Evolutionary conservation across 2,329 filamentous ascomycete species (phyloP).

Genomic region (Microcera coccophila): DNA sequence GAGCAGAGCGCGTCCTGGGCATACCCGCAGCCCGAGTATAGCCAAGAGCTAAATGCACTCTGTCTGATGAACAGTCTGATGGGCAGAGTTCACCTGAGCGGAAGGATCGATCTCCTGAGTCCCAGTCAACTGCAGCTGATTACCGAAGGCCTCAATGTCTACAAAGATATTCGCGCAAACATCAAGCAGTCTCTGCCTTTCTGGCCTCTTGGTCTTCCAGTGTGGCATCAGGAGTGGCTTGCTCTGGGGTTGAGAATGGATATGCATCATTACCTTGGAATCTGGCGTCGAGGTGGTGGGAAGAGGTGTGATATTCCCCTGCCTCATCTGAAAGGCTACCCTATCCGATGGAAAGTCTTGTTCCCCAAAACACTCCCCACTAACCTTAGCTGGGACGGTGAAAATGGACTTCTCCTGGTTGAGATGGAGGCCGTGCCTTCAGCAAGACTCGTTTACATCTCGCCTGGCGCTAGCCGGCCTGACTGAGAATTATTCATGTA

Average conservation of each 20-base stretch:
- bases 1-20: conserved; percentile 34
- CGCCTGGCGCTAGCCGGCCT: too few relatives aligned
- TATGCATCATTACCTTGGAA: conserved; percentile 10
- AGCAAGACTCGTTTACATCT: too few relatives aligned
- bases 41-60: conserved; percentile 19
- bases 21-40: conserved; percentile 32
- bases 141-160: background rate
- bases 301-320: too few relatives aligned
- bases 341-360: too few relatives aligned
- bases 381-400: too few relatives aligned
- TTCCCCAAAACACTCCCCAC: too few relatives aligned
- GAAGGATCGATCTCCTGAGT: background rate
- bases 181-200: background rate
- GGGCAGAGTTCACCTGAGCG: background rate
- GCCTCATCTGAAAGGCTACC: too few relatives aligned
- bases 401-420: too few relatives aligned
- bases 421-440: too few relatives aligned
- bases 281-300: conserved; percentile 18
- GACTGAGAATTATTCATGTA: too few relatives aligned
- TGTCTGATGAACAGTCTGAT: background rate
- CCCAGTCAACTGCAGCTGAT: background rate
- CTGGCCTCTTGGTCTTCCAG: background rate
- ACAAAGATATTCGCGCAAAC: background rate
- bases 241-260: too few relatives aligned
- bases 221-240: background rate